Base-by-base conservation (phyloP, 1,284 basidiomycete genomes). In the Pholiota adiposa region DNA sequence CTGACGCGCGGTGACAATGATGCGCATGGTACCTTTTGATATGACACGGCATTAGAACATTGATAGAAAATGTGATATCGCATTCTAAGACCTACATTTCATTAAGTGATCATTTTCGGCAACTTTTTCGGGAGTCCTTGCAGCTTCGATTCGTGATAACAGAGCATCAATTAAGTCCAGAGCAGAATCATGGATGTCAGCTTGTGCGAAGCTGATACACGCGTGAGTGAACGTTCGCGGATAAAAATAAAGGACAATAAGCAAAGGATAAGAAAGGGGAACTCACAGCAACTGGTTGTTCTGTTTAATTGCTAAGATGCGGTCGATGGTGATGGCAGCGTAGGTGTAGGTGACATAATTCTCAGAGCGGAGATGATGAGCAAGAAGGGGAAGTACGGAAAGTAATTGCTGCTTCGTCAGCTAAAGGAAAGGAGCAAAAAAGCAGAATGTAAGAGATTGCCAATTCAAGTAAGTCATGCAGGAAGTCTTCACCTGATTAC, bases 101-200 rank as follows among this genome's bases (percentile, higher is more conserved):
- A 98, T 98, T 55, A 98, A 79, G 75, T 97, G 94, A 73, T 99
- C 97, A 70, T 99, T 99, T 74, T 98, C 96, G 0, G 97, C 94
- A 27, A 98, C 86, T 79, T 97, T 97, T 72, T 98, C 94, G 0
- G 97, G 90, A 1, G 93, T 92, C 0, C 82, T 83, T n/a, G 89
- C 92, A 40, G 81, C 78, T 72, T 96, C 92, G 54, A 98, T 92
- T 72, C 93, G 95, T 43, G 77, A 75, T 65, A 99, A 84, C 3
- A 98, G 78, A 2, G 89, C 89, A 70, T 89, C 82, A 38, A 99
- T 76, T 60, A 98, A 83, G 49, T 83, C 81, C 21, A 88, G 83
- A 3, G 95, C 92, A 66, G 92, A 87, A 2, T 93, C 92, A 55
- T 90, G 88, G 23, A 98, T 86, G 71, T 99, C 97, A 14, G 85